phyloP scores from a whole-genome alignment of 345 rosid genomes.

The Moricandia arvensis region DNA sequence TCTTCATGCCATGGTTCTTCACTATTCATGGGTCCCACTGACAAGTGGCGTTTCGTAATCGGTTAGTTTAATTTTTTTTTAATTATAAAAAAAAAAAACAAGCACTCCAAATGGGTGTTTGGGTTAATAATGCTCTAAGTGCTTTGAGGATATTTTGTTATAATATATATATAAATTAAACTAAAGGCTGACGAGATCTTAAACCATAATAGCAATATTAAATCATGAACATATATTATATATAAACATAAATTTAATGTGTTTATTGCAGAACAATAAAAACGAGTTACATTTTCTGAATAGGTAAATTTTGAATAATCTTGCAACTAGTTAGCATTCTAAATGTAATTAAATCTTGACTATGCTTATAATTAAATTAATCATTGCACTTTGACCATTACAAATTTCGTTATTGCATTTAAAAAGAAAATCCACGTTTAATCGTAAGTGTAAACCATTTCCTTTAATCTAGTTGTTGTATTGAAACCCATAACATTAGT shows the following conservation, averaged over 20 bases:
- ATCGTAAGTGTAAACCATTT: background rate
- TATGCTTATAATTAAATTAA: background rate
- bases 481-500: constrained; percentile 20
- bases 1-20: too few relatives aligned
- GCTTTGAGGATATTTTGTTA: too few relatives aligned
- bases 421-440: background rate
- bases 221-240: background rate
- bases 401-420: background rate
- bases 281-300: background rate
- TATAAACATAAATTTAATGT: background rate
- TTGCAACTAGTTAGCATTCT: background rate
- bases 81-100: too few relatives aligned
- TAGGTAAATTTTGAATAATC: background rate
- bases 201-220: background rate
- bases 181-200: background rate
- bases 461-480: background rate
- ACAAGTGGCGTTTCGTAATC: too few relatives aligned
- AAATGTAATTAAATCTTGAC: background rate
- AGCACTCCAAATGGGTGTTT: too few relatives aligned
- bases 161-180: background rate
- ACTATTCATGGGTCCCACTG: too few relatives aligned
- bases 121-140: too few relatives aligned
- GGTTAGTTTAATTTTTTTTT: too few relatives aligned
- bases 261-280: background rate
- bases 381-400: background rate